Evolutionary conservation across 805 yeast species (phyloP), one percentile per base, ranked within the genome.

Genomic region (Candida fluviatilis): DNA sequence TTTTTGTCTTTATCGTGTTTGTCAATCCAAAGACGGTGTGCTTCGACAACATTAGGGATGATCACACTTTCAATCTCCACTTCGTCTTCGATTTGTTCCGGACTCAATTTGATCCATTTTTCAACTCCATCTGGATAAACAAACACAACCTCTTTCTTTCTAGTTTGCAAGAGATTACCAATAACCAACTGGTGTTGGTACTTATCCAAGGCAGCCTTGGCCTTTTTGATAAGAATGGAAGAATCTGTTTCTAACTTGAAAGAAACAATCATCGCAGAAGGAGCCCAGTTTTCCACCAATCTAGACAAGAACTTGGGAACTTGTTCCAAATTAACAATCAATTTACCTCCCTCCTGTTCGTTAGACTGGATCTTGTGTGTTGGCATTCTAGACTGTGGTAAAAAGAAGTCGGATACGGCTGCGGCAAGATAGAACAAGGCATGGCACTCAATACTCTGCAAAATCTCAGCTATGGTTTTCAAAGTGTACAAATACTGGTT

Each of bases 391-490:
- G 90, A 80, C 31, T 76, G 76, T 1, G 99, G 99, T 30, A 93
- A 71, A 64, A 90, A 93, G 62, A 93, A 93, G 58, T 93, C 99
- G 5, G 96, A 86, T 0, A 93, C 99, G 0, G 99, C 99, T 6
- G 99, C 98, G 0, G 99, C 99, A 37, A 93, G 69, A 56, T 83
- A 93, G 56, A 91, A 87, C 29, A 93, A 57, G 0, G 89, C 86
- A 38, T 65, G 66, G 4, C 72, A 59, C 2, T 80, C 84, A 28
- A 76, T 57, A 3, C 64, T 62, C 37, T 80, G 74, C 52, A 91
- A 58, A 31, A 72, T 68, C 45, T 73, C 71, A 1, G 93, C 82
- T 7, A 86, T 67, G 26, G 78, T 63, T 46, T 81, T 78, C 47
- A 93, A 68, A 0, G 96, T 87, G 71, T 86, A 91, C 39, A 93